Base-by-base conservation (phyloP, 805 yeast genomes). In the Pichia cephalocereana region DNA sequence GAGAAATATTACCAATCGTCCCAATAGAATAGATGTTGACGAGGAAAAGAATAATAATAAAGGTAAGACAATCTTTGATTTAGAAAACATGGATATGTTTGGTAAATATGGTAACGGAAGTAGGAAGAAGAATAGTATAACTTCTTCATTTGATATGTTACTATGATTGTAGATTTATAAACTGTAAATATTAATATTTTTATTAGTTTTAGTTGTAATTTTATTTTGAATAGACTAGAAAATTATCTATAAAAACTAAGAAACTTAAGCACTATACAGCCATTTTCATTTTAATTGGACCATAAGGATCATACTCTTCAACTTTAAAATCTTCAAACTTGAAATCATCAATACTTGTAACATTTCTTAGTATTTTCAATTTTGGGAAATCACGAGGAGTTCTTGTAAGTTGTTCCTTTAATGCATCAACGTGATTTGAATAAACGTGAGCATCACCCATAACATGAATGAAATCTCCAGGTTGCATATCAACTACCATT, bases 401-500 rank as follows among this genome's bases (percentile, higher is more conserved):
- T 66, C 99, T 80, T 40, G 70, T 63, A 10, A 86, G 65, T 66
- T 93, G 99, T 57, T 80, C 84, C 56, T 83, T 77, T 53, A 93
- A 73, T 1, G 98, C 96, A 48, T 89, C 96, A 14, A 91, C 79
- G 63, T 93, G 99, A 64, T 93, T 96, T 52, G 79, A 75, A 64
- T 93, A 93, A 9, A 93, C 95, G 62, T 93, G 99, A 1, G 96
- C 86, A 65, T 93, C 99, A 26, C 99, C 99, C 80, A 93, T 68
- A 6, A 96, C 89, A 62, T 93, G 98, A 48, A 91, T 78, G 57
- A 93, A 88, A 57, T 90, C 97, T 40, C 98, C 98, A 52, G 96
- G 84, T 56, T 89, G 95, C 86, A 90, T 82, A 55, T 79, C 96
- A 41, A 89, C 89, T n/a, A 93, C 84, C 52, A 86, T 87, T 2